A percentile compares a stretch with the other conserved stretches of the same genome.
These are phyloP conservation scores for Papilionanthe hybrid DNA, from an alignment of 116 monocot species.

Conservation along the genomic window DNA sequence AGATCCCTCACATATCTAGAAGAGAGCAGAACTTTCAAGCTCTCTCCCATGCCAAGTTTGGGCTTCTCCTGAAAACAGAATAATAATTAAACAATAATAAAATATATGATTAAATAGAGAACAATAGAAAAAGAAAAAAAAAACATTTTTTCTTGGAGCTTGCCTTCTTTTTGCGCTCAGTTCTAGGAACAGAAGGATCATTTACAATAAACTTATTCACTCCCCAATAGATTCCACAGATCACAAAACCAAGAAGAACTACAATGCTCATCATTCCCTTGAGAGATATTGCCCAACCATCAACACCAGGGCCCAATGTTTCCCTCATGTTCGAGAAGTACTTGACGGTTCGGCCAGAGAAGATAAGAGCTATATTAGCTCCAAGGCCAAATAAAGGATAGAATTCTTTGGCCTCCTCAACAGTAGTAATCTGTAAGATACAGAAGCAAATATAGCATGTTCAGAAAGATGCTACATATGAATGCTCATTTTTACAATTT, in stretches of 20 bases:
- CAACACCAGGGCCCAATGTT: conserved; percentile 85
- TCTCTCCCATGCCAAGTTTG: conserved; percentile 86
- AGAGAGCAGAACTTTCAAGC: conserved; percentile 77
- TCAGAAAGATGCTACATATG: not conserved
- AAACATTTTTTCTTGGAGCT: not conserved
- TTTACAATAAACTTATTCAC: conserved; percentile 81
- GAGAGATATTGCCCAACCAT: conserved; percentile 92
- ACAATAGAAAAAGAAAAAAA: not conserved
- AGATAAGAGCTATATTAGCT: conserved; percentile 87
- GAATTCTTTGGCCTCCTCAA: conserved; percentile 96
- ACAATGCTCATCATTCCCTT: conserved; percentile 99
- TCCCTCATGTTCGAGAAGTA: conserved; percentile 89
- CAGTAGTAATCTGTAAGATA: conserved; percentile 79
- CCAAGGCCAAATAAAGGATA: conserved; percentile 97
- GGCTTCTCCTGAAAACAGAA: conserved; percentile 66
- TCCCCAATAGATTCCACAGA: conserved; percentile 71
- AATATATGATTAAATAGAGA: not conserved
- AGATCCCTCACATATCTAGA: conserved; percentile 93
- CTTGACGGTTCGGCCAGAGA: conserved; percentile 94
- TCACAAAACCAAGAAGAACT: conserved; percentile 63
- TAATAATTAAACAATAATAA: conserved; percentile 8
- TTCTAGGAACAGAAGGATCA: conserved; percentile 72
- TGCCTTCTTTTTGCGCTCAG: conserved; percentile 79
- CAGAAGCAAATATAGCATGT: not conserved
- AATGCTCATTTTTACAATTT: not conserved